Base-by-base conservation (phyloP, 2,329 filamentous ascomycete species). In the Cladophialophora chaetospira region DNA sequence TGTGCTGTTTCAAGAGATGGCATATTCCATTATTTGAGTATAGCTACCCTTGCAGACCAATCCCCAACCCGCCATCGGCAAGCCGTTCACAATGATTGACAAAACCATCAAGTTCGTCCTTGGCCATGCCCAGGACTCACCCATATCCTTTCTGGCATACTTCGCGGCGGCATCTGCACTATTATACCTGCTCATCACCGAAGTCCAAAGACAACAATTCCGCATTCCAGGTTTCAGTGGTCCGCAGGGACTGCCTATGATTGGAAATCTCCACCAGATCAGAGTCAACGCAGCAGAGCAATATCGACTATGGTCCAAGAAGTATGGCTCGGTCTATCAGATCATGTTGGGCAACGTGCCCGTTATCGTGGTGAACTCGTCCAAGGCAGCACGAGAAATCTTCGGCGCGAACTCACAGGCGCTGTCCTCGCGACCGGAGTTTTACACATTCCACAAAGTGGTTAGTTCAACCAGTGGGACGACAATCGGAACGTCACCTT, bases 401-500 rank as follows among this genome's bases (percentile, higher is more conserved):
- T 82, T 84, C 57, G 76, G 77, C 2, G 73, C 79, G 9, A 79
- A 83, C 64, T 74, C 78, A 0, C 79, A 82, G 60, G 79, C 81
- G 0, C 67, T 83, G 48, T 81, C 77, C 54, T 83, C 80, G 0
- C 70, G 82, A 15, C 82, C 82, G 0, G 79, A 82, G 59, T 81
- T 83, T 50, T 83, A 84, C 67, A 83, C 80, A 1, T 83, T 84
- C 52, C 82, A 84, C 65, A 83, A 82, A 69, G 80, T 80, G 56
- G 68, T 64, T 26, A 56, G 43, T 19, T 48, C 40, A 33, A 87
- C 85, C 0, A 81, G 84, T 1, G 84, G 85, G 4, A 87, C 84
- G 0, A 88, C 85, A 0, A 87, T 88, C 54, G 85, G 85, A 0
- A 88, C 85, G 0, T 85, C 82, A 0, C 85, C 85, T 0, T 88